These are phyloP conservation scores for Mycena rosella DNA, from an alignment of 768 basidiomycete genomes.

Conservation along the genomic window DNA sequence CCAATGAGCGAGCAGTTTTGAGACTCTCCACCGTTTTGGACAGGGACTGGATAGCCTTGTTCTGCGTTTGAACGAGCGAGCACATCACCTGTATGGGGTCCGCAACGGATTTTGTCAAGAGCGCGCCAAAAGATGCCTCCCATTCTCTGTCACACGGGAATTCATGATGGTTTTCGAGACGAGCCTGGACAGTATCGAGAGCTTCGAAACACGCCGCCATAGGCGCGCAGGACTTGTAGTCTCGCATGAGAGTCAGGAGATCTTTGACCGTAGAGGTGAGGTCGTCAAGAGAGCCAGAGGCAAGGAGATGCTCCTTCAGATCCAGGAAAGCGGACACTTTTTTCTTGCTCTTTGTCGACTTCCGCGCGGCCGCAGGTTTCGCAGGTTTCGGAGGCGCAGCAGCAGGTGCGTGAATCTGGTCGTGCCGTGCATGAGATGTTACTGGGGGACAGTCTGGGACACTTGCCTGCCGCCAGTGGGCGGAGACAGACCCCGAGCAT, in stretches of 20 bases:
- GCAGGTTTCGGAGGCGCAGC: too few species aligned
- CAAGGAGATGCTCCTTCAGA: neutral
- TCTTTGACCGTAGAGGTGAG: neutral
- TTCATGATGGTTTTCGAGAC: neutral
- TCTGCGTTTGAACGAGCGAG: neutral
- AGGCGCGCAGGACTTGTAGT: neutral
- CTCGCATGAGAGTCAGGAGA: neutral
- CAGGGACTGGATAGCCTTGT: neutral
- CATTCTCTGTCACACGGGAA: neutral
- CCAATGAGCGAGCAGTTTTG: neutral
- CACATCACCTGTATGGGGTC: neutral
- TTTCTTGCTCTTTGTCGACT: neutral
- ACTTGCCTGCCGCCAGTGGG: conserved; percentile 16
- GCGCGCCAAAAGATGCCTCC: neutral
- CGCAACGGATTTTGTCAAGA: neutral
- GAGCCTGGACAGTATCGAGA: neutral
- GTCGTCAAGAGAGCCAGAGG: neutral
- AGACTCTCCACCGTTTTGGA: neutral
- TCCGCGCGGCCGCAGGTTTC: neutral
- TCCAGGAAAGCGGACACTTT: neutral
- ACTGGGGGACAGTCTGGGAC: neutral
- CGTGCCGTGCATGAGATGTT: neutral
- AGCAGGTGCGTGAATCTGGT: too few species aligned
- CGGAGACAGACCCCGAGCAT: conserved; percentile 14
- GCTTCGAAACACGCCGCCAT: neutral